A percentile compares a stretch with the other conserved stretches of the same genome.
phyloP scores from a whole-genome alignment of 176 grass and related monocot species.

The Triticum aestivum region IWGSC_CS_RefSeq_v2.1 NC_057805.1:88489357-88489856 shows the following conservation, averaged over 20 bases:
- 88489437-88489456: neutral
- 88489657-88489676: neutral
- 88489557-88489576: neutral
- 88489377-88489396: slow-evolving; percentile 80
- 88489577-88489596: slow-evolving; percentile 4
- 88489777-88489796: slow-evolving; percentile 21
- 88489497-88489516: neutral
- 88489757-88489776: slow-evolving; percentile 15
- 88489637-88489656: neutral
- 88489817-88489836: slow-evolving; percentile 87
- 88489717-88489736: neutral
- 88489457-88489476: neutral
- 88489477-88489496: neutral
- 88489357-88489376: slow-evolving; percentile 62
- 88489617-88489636: neutral
- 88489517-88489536: neutral
- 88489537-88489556: neutral
- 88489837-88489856: slow-evolving; percentile 81
- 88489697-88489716: neutral
- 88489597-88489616: neutral
- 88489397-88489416: slow-evolving; percentile 69
- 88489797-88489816: slow-evolving; percentile 61
- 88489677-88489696: neutral
- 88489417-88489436: slow-evolving; percentile 21
- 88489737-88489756: neutral